Percentiles rank a stretch among this genome's conserved stretches.
These are phyloP conservation scores for Podila horticola DNA, from an alignment of 192 early-diverging fungal species.

Conservation along the genomic window DNA sequence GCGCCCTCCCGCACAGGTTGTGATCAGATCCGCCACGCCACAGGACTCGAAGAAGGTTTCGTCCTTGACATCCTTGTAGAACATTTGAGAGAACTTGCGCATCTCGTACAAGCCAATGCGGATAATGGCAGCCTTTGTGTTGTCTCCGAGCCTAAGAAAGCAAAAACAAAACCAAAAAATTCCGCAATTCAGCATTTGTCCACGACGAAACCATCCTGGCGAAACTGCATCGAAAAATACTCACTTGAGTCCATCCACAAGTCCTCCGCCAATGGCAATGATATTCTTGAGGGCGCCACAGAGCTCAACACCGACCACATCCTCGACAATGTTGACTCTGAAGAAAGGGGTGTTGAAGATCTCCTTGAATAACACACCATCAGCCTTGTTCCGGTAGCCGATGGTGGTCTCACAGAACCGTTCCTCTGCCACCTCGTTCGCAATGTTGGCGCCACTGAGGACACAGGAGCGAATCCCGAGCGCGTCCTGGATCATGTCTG, in stretches of 20 bases:
- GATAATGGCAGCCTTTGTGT: conserved; percentile 98
- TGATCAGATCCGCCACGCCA: conserved; percentile 96
- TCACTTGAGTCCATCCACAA: conserved; percentile 91
- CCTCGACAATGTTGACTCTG: conserved; percentile 84
- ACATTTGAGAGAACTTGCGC: conserved; percentile 89
- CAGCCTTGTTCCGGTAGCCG: conserved; percentile 72
- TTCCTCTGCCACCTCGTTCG: conserved; percentile 92
- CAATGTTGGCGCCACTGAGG: conserved; percentile 98
- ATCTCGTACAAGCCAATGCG: conserved; percentile 96
- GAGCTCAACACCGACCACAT: conserved; percentile 94
- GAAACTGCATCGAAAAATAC: not conserved
- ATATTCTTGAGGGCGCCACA: conserved; percentile 99
- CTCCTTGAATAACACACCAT: conserved; percentile 82
- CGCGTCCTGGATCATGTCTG: conserved; percentile 60
- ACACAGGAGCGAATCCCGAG: conserved; percentile 83
- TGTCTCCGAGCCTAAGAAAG: conserved; percentile 75
- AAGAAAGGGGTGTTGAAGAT: conserved; percentile 93
- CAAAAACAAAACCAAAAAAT: not conserved
- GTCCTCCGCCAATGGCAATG: conserved; percentile 95
- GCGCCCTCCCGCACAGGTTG: conserved; percentile 96
- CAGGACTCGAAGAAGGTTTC: conserved; percentile 98
- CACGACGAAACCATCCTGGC: too few species aligned
- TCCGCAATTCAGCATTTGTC: too few species aligned
- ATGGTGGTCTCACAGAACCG: conserved; percentile 97
- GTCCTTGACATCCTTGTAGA: conserved; percentile 84